Evolutionary conservation across 1,284 basidiomycete genomes (phyloP), one percentile per base, ranked within the genome.

Genomic region (Papiliotrema flavescens): DNA sequence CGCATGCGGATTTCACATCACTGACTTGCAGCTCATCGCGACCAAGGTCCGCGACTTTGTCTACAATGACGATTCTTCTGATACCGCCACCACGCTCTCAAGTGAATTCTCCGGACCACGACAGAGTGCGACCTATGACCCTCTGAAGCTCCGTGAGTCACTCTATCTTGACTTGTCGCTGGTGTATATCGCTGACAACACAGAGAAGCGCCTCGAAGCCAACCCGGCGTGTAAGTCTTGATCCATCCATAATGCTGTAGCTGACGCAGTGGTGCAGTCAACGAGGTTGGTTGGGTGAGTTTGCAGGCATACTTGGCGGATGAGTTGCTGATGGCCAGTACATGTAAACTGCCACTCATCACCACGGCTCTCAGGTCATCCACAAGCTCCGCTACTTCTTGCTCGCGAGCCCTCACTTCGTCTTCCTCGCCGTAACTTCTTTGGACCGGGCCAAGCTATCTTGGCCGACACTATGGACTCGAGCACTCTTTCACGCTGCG

Each of bases 31-130:
- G n/a, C 60, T 79, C 23, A 69, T 78, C 41, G 74, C 73, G 19
- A 71, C 70, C 42, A 76, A 77, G 61, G 73, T 68, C 19, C 66
- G 78, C 20, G 67, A 70, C 48, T 67, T 76, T 49, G 66, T 76
- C 9, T 76, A 75, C 53, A 43, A 23, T 8, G 55, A 60, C 20
- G 55, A 46, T 8, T 46, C 49, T 11, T 46, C 40, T 4, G 55
- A 54, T 20, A 45, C 53, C 13, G 52, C 56, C 2, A 51, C 56
- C 6, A 49, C 40, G 19, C 34, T 55, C 20, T 59, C 63, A 3
- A 52, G 51, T 19, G 47, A 24, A 9, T 6, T 32, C 23, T 53
- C 43, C 17, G 46, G 55, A 3, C 34, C 48, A 13, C 32, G 24
- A 43, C 24, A 55, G 47, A 45, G 45, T 8, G 42, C 56, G 14